These are phyloP conservation scores for Syzygium grande DNA, from an alignment of 345 rosid species.

Conservation along the genomic window DNA sequence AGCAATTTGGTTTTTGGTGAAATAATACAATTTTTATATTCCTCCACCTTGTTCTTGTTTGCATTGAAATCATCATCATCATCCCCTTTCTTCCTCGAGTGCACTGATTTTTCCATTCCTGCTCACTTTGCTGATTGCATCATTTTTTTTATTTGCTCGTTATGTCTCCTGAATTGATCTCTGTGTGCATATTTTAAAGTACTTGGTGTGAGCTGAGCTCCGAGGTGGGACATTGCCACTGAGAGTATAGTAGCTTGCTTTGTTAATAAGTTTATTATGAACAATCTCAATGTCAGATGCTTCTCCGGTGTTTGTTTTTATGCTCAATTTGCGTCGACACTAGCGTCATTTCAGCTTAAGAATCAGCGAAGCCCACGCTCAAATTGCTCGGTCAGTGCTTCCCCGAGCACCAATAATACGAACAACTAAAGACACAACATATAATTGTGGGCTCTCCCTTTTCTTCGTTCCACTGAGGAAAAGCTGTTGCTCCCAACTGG, in stretches of 20 bases:
- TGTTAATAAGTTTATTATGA: not conserved
- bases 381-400: slow-evolving; percentile 5
- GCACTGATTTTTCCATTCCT: not conserved
- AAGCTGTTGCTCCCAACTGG: not conserved
- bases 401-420: not conserved
- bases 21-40: not conserved
- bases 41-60: not conserved
- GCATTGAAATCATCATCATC: not conserved
- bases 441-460: not conserved
- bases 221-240: not conserved
- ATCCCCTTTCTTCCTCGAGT: not conserved
- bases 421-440: not conserved
- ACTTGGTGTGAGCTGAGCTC: not conserved
- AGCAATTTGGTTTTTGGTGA: not conserved
- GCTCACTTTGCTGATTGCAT: slow-evolving; percentile 8
- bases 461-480: not conserved
- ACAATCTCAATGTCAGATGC: not conserved
- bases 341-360: not conserved
- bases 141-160: slow-evolving; percentile 3
- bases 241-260: not conserved
- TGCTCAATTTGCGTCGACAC: not conserved
- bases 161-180: not conserved
- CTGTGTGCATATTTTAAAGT: not conserved
- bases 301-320: not conserved
- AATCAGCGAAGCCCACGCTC: not conserved